Percentiles rank a stretch among this genome's conserved stretches.
Evolutionary conservation across 2,329 filamentous ascomycete species (phyloP).

Genomic region (Fusarium sp.): DNA sequence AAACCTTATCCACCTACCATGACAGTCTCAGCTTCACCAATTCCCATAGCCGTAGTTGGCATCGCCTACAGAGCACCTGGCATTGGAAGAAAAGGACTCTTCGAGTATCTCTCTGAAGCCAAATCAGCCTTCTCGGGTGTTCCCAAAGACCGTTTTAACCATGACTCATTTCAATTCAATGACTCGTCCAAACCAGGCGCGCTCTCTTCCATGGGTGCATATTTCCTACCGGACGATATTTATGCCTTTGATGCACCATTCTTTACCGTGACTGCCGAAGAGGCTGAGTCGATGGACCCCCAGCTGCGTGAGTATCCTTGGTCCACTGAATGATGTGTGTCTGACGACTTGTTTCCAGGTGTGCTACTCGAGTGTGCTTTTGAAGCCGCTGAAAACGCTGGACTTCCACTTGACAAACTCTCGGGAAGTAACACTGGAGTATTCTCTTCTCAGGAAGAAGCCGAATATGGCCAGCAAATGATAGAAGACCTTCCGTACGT

Average conservation of each 20-base stretch:
- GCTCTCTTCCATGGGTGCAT: background rate
- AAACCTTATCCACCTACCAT: background rate
- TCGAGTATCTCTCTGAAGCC: background rate
- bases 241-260: constrained; percentile 1
- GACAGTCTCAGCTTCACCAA: background rate
- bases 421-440: background rate
- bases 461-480: background rate
- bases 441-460: background rate
- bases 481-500: background rate
- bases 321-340: too few species aligned
- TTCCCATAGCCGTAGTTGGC: background rate
- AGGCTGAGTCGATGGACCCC: background rate
- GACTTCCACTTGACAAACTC: background rate
- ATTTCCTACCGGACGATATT: background rate
- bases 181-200: background rate
- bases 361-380: background rate
- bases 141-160: background rate
- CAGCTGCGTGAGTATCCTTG: background rate
- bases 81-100: background rate
- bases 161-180: background rate
- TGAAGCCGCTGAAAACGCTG: background rate
- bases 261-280: background rate
- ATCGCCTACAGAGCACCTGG: constrained; percentile 1
- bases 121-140: background rate
- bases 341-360: background rate